These are phyloP conservation scores for Cutaneotrichosporon spelunceum DNA, from an alignment of 1,284 basidiomycete genomes.

Conservation along the genomic window DNA sequence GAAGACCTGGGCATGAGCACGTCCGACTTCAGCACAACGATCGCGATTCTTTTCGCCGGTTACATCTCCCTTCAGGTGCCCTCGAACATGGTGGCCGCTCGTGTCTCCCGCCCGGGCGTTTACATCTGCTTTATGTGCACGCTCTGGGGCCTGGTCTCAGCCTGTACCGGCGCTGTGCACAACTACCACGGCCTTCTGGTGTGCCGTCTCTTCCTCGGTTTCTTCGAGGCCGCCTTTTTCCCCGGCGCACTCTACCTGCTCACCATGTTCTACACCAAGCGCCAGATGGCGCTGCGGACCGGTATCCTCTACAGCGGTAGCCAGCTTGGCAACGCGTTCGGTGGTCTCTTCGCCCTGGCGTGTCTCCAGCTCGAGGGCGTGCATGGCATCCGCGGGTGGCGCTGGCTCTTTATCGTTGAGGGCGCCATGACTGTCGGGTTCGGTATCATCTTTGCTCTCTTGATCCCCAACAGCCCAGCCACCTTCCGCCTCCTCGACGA, in stretches of 20 bases:
- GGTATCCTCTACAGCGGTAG: conserved; percentile 39
- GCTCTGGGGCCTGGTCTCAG: conserved; percentile 43
- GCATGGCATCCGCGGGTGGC: conserved; percentile 43
- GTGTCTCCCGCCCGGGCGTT: conserved; percentile 32
- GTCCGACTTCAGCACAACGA: conserved; percentile 30
- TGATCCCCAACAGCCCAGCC: conserved; percentile 50
- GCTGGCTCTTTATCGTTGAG: conserved; percentile 43
- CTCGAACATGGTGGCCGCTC: conserved; percentile 39
- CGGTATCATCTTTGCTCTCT: conserved; percentile 33
- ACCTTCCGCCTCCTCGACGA: no score
- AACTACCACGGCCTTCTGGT: conserved; percentile 31
- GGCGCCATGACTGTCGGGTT: conserved; percentile 33
- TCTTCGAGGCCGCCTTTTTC: conserved; percentile 44
- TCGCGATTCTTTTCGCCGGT: conserved; percentile 32
- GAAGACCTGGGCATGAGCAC: conserved; percentile 21
- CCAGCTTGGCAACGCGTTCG: conserved; percentile 46
- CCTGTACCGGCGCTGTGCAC: conserved; percentile 34
- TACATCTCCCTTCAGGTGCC: conserved; percentile 43
- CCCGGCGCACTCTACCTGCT: conserved; percentile 39
- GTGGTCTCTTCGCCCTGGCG: conserved; percentile 35
- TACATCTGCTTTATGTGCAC: conserved; percentile 33
- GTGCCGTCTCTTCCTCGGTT: conserved; percentile 33
- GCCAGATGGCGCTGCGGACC: conserved; percentile 37
- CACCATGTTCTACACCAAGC: conserved; percentile 43
- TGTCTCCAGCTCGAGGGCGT: conserved; percentile 32